Conservation (phyloP, 2,329 filamentous ascomycete species). For the Fulvia fulva region DNA sequence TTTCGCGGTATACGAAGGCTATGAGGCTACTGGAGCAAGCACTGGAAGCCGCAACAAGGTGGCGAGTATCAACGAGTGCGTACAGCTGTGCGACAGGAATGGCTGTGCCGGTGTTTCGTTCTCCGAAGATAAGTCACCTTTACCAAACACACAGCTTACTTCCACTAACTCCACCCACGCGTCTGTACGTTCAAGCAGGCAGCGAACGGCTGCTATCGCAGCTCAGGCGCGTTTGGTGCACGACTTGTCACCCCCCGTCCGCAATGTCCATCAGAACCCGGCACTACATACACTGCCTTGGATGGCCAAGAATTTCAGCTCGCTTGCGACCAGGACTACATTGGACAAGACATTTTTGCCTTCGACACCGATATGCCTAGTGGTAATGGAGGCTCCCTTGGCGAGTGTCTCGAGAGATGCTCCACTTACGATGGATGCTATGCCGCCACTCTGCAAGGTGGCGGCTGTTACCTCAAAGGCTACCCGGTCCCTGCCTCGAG, state of each 20-base stretch:
- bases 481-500: neutral
- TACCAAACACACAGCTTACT: no score
- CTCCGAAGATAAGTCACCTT: constrained; percentile 11
- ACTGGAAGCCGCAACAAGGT: constrained; percentile 15
- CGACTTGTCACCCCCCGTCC: neutral
- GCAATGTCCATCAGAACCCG: constrained; percentile 21
- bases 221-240: constrained; percentile 1
- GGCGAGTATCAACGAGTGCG: constrained; percentile 20
- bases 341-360: constrained; percentile 24
- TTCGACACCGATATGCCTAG: constrained; percentile 3
- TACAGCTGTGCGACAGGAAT: constrained; percentile 22
- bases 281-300: constrained; percentile 17
- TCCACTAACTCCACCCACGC: neutral
- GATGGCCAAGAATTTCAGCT: constrained; percentile 23
- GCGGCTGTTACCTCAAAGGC: neutral
- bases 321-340: constrained; percentile 29
- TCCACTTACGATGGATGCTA: constrained; percentile 22
- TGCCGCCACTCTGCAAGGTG: constrained; percentile 16
- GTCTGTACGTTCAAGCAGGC: constrained; percentile 9
- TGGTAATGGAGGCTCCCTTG: constrained; percentile 12
- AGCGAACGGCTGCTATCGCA: neutral
- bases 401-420: constrained; percentile 25
- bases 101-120: constrained; percentile 25
- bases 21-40: constrained; percentile 28
- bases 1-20: constrained; percentile 25